phyloP scores from a whole-genome alignment of 2,329 filamentous ascomycete genomes.

The Diaporthe capsici region DNA sequence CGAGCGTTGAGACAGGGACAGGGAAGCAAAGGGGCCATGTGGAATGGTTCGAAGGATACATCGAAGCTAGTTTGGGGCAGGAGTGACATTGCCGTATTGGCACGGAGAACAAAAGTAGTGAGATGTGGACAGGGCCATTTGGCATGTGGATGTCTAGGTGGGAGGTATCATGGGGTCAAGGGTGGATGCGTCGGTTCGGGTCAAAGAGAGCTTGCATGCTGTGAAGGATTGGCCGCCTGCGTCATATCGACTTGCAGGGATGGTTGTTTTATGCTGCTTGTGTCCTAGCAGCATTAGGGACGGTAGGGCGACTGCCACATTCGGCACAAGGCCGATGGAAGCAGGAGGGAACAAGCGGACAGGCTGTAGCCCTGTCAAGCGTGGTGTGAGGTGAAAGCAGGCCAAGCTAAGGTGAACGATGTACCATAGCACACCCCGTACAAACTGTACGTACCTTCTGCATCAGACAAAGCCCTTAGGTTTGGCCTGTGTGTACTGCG shows the following conservation, averaged over 20 bases:
- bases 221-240: slow-evolving; percentile 49
- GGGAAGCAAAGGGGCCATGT: slow-evolving; percentile 42
- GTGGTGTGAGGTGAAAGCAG: slow-evolving; percentile 33
- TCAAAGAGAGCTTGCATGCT: slow-evolving; percentile 50
- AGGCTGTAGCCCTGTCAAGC: slow-evolving; percentile 39
- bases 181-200: slow-evolving; percentile 48
- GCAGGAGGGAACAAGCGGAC: slow-evolving; percentile 30
- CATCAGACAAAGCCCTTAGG: slow-evolving; percentile 23
- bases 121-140: slow-evolving; percentile 50
- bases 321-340: slow-evolving; percentile 36
- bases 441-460: slow-evolving; percentile 21
- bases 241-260: slow-evolving; percentile 49
- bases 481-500: slow-evolving; percentile 28
- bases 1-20: slow-evolving; percentile 43
- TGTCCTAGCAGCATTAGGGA: slow-evolving; percentile 34
- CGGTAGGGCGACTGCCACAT: slow-evolving; percentile 35
- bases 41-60: slow-evolving; percentile 45
- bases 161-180: slow-evolving; percentile 43
- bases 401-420: slow-evolving; percentile 34
- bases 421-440: slow-evolving; percentile 24
- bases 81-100: slow-evolving; percentile 48
- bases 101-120: slow-evolving; percentile 50
- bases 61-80: slow-evolving; percentile 47
- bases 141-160: slow-evolving; percentile 49
- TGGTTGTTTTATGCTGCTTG: slow-evolving; percentile 35